A percentile compares a stretch with the other conserved stretches of the same genome.
Conservation (phyloP, 1,139 yeast genomes). For the Pichia sp. region DNA sequence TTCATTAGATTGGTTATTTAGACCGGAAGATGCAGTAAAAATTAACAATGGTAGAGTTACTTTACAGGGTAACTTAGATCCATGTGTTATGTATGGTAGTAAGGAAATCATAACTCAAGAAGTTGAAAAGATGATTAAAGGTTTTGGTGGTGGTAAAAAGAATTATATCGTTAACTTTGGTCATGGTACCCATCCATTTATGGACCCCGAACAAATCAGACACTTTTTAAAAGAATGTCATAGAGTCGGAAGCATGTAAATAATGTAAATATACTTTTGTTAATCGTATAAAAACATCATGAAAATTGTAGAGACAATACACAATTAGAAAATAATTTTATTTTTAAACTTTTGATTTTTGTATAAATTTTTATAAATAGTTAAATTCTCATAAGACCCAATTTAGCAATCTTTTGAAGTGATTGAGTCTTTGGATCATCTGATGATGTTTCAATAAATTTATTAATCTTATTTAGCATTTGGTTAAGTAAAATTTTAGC, state of each 20-base stretch:
- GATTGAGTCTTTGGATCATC: constrained; percentile 13
- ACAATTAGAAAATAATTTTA: too few relatives aligned
- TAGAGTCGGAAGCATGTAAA: constrained; percentile 47
- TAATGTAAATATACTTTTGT: background rate
- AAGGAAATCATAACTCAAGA: constrained; percentile 71
- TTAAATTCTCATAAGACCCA: constrained; percentile 16
- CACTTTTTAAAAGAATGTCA: constrained; percentile 86
- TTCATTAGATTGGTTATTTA: constrained; percentile 87
- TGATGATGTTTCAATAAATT: constrained; percentile 8
- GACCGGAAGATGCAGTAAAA: constrained; percentile 78
- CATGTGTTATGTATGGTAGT: constrained; percentile 89
- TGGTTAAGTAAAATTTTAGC: constrained; percentile 3
- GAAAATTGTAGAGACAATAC: too few relatives aligned
- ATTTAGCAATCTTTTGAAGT: constrained; percentile 13
- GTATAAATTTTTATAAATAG: background rate
- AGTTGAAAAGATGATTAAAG: constrained; percentile 80
- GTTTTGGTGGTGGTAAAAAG: constrained; percentile 89
- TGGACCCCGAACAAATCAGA: constrained; percentile 84
- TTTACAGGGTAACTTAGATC: constrained; percentile 92
- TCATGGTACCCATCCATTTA: constrained; percentile 95
- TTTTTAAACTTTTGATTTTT: too few relatives aligned
- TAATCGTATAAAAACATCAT: too few relatives aligned
- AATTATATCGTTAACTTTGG: constrained; percentile 91
- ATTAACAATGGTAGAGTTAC: constrained; percentile 75
- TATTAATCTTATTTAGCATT: constrained; percentile 4